Base-by-base conservation (phyloP, 2,329 filamentous ascomycete genomes). In the Furcasterigmium furcatum region DNA sequence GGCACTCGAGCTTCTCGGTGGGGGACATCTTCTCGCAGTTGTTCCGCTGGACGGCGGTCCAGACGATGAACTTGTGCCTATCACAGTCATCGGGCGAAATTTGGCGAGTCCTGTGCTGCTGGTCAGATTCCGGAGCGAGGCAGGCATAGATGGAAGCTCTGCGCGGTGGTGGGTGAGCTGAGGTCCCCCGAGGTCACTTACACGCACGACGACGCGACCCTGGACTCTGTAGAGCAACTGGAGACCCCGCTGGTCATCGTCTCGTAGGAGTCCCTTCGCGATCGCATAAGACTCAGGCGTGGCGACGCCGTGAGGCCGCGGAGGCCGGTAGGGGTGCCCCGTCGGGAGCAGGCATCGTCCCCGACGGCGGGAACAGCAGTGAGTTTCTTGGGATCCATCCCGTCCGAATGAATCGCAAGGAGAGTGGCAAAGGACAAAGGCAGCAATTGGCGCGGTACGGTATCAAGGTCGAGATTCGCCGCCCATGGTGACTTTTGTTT, bases 21-120 rank as follows among this genome's bases (percentile, higher is more conserved):
- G 64, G 56, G 9, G 68, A 70, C 67, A 79, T 76, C 44, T 66
- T 69, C 35, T 59, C 50, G 44, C 68, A 76, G 24, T 63, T 66
- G 60, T 79, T 80, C 54, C 76, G 74, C 58, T 76, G 73, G 51
- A 79, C 67, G 38, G 77, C 77, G 27, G 70, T 72, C 77, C 77
- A 80, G 43, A 76, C 73, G 52, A 80, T 72, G 60, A 81, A 81
- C 46, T 72, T 66, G 53, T 79, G 69, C 38, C 74, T 66, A 18
- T 72, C 72, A 55, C 77, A 79, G 53, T 77, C 73, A 48, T 77
- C 69, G 24, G 62, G 65, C 10, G 67, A 60, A 19, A 68, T 70
- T 39, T 71, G 67, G 49, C 68, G 70, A 52, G 66, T 68, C 38
- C 75, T 78, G 52, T 24, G 30, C 38, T 22, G 42, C 41, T 30